Evolutionary conservation across 2,329 filamentous ascomycete genomes (phyloP), one percentile per base, ranked within the genome.

Genomic region (Aspergillus hortae): DNA sequence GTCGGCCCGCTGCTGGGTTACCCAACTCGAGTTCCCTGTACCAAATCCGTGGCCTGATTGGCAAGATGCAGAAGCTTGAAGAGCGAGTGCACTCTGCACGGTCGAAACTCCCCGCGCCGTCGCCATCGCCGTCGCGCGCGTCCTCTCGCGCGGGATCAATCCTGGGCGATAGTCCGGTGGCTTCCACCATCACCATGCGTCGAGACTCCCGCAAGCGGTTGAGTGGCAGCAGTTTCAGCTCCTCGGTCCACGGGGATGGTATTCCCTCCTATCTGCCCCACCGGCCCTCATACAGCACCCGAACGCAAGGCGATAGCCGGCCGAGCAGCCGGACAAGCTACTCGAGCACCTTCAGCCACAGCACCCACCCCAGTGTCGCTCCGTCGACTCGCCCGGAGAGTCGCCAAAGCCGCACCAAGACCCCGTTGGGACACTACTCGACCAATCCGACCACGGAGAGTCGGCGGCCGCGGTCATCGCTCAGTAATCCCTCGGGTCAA

Each of bases 31-130:
- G 82, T 56, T 97, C 94, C 2, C 83, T 99, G 46, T 88, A 89
- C 59, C 94, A 99, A 69, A 95, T 99, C 65, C 90, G 92, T 58
- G 88, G 87, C 27, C 85, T 99, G 58, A 96, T 95, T 53, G 92
- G 90, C 25, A 94, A 97, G 74, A 96, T 97, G 91, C 90, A 96
- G 72, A 89, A 90, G 60, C 85, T 99, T 55, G 94, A 97, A 70
- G 90, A 94, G 57, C 84, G 94, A 42, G 92, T 99, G 9, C 91
- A 97, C 55, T 90, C 87, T 21, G 94, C 88, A 15, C 86, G 91
- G 61, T 96, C 92, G 36, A 96, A 94, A 72, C 82, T 99, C 17
- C 94, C 94, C 2, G 90, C 88, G 1, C 90, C 92, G 2, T 80
- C 84, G 6, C 80, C 78, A 49, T 94, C 88, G 0, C 91, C 92